Base-by-base conservation (phyloP, 495 filamentous ascomycete genomes). In the Penicillium waksmanii region DNA sequence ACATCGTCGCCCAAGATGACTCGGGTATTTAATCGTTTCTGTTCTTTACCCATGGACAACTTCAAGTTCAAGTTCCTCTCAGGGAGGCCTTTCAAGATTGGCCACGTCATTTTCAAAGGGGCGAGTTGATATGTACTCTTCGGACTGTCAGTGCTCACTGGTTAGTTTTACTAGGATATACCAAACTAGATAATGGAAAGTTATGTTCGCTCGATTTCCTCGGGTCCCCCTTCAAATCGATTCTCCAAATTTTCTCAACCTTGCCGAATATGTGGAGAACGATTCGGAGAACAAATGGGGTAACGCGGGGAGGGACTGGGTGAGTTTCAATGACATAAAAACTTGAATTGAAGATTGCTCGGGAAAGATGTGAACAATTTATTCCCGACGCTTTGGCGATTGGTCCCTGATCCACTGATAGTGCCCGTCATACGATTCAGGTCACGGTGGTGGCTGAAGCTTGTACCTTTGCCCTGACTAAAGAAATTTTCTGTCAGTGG, bases 401-500 rank as follows among this genome's bases (percentile, higher is more conserved):
- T 52, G 52, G 36, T 31, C 8, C 47, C 46, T 46, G 58, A 56
- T 21, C 36, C 19, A 50, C 18, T n/a, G 35, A 27, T n/a, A 36
- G 36, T 63, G 35, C 36, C 21, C 44, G 36, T 63, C 51, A 48
- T 31, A 31, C 27, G 27, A 9, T 31, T 31, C 27, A 31, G 27
- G 3, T 23, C 23, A 23, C 3, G 23, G 27, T 31, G 27, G 27
- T 31, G 27, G 27, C 27, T 31, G 27, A 31, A 31, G 38, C 34
- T 53, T 35, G 46, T 47, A 15, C 23, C 17, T 12, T 59, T 64
- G 33, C 51, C 55, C 57, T 67, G 58, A 60, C 56, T 57, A 57
- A 63, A 35, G 31, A 23, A 58, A 10, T 58, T 50, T 44, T 55
- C 40, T 44, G 19, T 47, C 21, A 21, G 62, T 59, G 62, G 65